These are phyloP conservation scores for Mucor racemosus DNA, from an alignment of 371 early-diverging fungal species.

Conservation along the genomic window DNA sequence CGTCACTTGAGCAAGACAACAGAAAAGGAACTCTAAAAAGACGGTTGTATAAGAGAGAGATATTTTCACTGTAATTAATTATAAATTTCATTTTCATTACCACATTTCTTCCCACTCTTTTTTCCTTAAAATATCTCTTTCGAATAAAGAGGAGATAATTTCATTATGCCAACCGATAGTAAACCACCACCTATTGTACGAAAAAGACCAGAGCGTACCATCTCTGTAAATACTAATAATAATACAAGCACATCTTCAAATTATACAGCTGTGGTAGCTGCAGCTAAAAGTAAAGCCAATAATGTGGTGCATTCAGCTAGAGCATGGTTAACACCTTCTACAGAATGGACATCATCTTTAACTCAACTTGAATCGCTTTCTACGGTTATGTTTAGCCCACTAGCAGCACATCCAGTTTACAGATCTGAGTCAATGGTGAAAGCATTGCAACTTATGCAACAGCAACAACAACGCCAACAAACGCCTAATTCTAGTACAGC, in stretches of 20 bases:
- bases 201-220: conserved; percentile 18
- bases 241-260: not conserved
- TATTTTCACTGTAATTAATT: conserved; percentile 1
- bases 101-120: conserved; percentile 2
- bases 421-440: conserved; percentile 50
- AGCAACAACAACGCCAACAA: conserved; percentile 42
- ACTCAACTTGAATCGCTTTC: conserved; percentile 51
- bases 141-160: not conserved
- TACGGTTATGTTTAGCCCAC: conserved; percentile 55
- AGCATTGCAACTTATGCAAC: conserved; percentile 51
- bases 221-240: conserved; percentile 1
- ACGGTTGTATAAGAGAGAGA: not conserved
- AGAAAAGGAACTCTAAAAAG: not conserved
- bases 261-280: conserved; percentile 16
- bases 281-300: conserved; percentile 40
- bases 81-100: not conserved
- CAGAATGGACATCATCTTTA: conserved; percentile 39
- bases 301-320: conserved; percentile 40
- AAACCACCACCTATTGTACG: conserved; percentile 11
- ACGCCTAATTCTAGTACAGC: conserved; percentile 14
- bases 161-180: not conserved
- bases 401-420: conserved; percentile 53
- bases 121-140: not conserved
- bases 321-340: conserved; percentile 41
- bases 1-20: not conserved